These are phyloP conservation scores for Pseudoturritis turrita DNA, from an alignment of 345 rosid genomes.

Conservation along the genomic window DNA sequence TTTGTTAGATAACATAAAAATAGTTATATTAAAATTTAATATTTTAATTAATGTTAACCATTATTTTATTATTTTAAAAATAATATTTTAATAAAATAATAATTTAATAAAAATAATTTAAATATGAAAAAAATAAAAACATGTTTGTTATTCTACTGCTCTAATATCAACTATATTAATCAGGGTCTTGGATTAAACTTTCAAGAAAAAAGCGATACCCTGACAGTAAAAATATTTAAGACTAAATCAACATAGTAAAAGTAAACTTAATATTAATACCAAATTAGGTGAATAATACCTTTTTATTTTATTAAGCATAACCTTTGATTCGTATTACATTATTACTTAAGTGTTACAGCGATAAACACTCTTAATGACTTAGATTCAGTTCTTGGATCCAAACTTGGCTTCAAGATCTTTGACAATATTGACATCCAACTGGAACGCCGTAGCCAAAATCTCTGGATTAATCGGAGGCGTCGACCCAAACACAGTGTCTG, in stretches of 20 bases:
- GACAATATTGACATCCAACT: slow-evolving; percentile 32
- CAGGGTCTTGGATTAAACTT: too few species aligned
- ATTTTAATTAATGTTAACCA: too few species aligned
- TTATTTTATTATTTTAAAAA: too few species aligned
- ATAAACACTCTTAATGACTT: background rate
- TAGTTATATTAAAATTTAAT: too few species aligned
- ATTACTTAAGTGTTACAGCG: background rate
- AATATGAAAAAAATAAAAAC: too few species aligned
- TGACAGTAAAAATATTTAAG: background rate
- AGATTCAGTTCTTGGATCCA: background rate
- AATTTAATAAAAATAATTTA: too few species aligned
- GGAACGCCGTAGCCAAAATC: slow-evolving; percentile 37
- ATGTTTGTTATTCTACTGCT: too few species aligned
- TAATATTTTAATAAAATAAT: too few species aligned
- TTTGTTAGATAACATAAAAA: too few species aligned
- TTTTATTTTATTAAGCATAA: background rate
- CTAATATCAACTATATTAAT: too few species aligned
- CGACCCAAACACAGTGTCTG: slow-evolving; percentile 34
- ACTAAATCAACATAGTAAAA: background rate
- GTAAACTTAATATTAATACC: background rate
- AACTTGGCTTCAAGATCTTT: slow-evolving; percentile 37
- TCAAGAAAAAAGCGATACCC: background rate
- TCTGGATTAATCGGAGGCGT: slow-evolving; percentile 35
- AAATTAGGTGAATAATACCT: slow-evolving; percentile 5
- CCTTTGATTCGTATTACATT: background rate